Base-by-base conservation (phyloP, 331 rosid genomes). In the Acacia pycnantha region DNA sequence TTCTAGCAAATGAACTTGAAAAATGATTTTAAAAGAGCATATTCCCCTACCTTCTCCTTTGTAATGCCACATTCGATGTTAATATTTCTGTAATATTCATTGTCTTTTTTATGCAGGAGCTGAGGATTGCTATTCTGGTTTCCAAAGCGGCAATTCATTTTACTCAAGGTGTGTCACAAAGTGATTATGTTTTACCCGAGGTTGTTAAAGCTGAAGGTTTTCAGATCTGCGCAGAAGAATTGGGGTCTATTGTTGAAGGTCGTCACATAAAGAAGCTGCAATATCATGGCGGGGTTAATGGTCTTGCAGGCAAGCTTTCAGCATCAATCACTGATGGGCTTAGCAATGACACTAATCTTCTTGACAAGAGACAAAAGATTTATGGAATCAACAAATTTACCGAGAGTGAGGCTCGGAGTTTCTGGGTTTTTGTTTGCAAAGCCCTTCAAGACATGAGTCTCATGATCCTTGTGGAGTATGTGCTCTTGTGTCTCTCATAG, bases 381-480 rank as follows among this genome's bases (percentile, higher is more conserved):
- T 96, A 83, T 76, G 99, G 99, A 80, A 85, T 93, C 76, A 96
- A 96, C 68, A 93, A 90, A 82, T 95, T 95, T 77, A 78, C 92
- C 11, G 99, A 95, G 90, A 90, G 90, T 53, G 88, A 81, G 81
- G 82, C 46, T 18, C 82, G 86, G 81, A 88, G 99, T 81, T 93
- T 96, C 89, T 93, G 88, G 86, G 76, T 93, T 80, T 96, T 96
- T 85, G 97, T 93, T 83, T 93, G 97, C 95, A 98, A 96, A 90
- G 98, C 99, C 76, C 94, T 96, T 80, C 98, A 96, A 37, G 99
- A 93, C 90, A 91, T 92, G 98, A 93, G 98, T 82, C 97, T 93
- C 56, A 93, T 93, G 95, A 92, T 95, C 73, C 98, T 92, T 31
- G 35, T 44, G 99, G 95, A 78, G 87, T 88, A 44, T 96, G 99